Conservation (phyloP, 306 rosid genomes). For the Citrullus amarus region DNA sequence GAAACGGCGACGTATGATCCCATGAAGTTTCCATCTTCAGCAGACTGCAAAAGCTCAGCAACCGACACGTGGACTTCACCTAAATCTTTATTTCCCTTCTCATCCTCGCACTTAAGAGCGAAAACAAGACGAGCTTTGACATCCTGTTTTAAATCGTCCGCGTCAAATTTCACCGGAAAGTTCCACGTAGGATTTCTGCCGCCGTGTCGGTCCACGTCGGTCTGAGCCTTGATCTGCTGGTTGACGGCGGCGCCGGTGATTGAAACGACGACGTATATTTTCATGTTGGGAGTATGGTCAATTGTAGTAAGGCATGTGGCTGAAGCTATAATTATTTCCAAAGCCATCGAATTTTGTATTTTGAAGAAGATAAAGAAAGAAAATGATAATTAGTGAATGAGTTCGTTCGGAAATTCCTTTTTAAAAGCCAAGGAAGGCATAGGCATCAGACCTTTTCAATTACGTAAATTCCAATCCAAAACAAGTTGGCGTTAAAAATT, state of each 20-base stretch:
- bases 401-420: background rate
- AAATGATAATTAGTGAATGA: background rate
- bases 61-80: conserved; percentile 43
- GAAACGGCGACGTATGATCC: conserved; percentile 3
- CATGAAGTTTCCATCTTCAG: conserved; percentile 13
- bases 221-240: conserved; percentile 17
- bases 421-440: background rate
- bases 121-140: conserved; percentile 23
- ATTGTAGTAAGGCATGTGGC: conserved; percentile 52
- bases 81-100: conserved; percentile 29
- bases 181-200: conserved; percentile 60
- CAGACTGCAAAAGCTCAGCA: conserved; percentile 35
- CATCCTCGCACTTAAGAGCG: conserved; percentile 34
- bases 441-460: background rate
- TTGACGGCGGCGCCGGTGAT: conserved; percentile 31
- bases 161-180: conserved; percentile 27
- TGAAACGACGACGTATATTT: conserved; percentile 51
- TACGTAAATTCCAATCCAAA: too few relatives aligned
- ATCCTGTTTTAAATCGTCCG: conserved; percentile 25
- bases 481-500: too few relatives aligned
- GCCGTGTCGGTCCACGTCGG: conserved; percentile 25
- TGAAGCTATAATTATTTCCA: conserved; percentile 55
- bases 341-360: conserved; percentile 29
- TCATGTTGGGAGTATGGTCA: conserved; percentile 44
- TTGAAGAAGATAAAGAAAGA: background rate